phyloP scores from a whole-genome alignment of 1,284 basidiomycete genomes.

The Microbotryum lychnidis-dioicae region DNA sequence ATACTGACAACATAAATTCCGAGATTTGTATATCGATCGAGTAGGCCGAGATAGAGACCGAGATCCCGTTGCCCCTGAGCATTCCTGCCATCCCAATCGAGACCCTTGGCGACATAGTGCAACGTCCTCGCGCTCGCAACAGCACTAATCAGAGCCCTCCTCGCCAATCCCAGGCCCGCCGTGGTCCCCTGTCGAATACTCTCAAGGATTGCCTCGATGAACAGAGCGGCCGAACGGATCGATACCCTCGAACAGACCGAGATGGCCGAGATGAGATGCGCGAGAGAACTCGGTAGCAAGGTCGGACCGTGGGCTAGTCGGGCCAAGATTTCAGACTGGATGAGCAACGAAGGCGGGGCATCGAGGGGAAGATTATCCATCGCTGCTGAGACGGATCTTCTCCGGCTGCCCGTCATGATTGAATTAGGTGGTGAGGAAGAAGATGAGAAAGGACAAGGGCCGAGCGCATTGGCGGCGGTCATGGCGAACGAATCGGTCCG shows the following conservation, averaged over 20 bases:
- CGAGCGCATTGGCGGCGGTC: no score
- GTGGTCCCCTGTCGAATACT: slow-evolving; percentile 31
- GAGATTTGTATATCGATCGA: slow-evolving; percentile 48
- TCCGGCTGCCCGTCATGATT: no score
- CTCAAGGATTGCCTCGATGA: slow-evolving; percentile 44
- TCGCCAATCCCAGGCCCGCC: slow-evolving; percentile 38
- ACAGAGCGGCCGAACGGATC: slow-evolving; percentile 40
- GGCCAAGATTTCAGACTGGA: not conserved
- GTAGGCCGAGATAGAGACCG: slow-evolving; percentile 22
- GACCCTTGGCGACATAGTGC: slow-evolving; percentile 37
- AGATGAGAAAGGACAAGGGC: no score
- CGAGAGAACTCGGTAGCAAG: slow-evolving; percentile 41
- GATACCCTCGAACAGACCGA: slow-evolving; percentile 40
- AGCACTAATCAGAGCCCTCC: slow-evolving; percentile 42
- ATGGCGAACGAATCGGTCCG: no score
- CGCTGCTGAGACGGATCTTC: no score
- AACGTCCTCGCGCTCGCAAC: slow-evolving; percentile 41
- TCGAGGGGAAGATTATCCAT: no score
- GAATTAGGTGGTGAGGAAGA: no score
- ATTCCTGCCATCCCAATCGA: slow-evolving; percentile 31
- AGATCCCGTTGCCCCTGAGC: slow-evolving; percentile 10
- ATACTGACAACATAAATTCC: slow-evolving; percentile 45
- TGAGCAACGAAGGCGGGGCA: no score
- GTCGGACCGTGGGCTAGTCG: slow-evolving; percentile 31
- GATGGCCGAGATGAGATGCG: slow-evolving; percentile 41